Evolutionary conservation across 495 filamentous ascomycete species (phyloP).

Genomic region (Lophiotrema nucula): DNA sequence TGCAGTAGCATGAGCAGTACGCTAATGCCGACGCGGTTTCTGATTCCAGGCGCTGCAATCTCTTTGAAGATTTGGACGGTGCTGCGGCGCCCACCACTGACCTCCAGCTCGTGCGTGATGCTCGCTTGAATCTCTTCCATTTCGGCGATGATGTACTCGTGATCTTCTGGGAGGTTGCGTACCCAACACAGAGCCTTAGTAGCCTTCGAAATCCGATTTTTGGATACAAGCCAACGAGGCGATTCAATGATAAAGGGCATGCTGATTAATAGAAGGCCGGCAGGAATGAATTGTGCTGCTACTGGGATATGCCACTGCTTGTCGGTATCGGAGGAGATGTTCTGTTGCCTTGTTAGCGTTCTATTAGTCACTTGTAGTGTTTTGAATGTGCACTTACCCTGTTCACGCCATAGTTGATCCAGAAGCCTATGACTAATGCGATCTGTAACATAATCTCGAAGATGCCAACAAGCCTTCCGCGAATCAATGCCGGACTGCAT

Average conservation of each 20-base stretch:
- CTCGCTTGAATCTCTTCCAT: constrained; percentile 8
- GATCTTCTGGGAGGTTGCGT: constrained; percentile 53
- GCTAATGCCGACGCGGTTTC: neutral
- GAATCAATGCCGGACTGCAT: constrained; percentile 41
- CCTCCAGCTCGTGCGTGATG: neutral
- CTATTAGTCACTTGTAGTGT: too few relatives aligned
- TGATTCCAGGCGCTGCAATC: neutral
- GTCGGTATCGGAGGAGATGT: constrained; percentile 40
- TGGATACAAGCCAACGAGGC: constrained; percentile 61
- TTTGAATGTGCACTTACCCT: too few relatives aligned
- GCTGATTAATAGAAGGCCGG: constrained; percentile 49
- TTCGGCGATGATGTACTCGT: constrained; percentile 56
- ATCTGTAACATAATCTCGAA: constrained; percentile 72
- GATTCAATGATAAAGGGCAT: constrained; percentile 56
- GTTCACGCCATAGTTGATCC: constrained; percentile 46
- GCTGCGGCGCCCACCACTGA: neutral
- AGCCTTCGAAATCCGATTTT: constrained; percentile 53
- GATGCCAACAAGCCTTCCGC: constrained; percentile 54
- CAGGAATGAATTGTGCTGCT: constrained; percentile 55
- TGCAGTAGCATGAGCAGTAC: constrained; percentile 32
- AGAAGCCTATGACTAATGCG: constrained; percentile 64
- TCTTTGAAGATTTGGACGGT: neutral
- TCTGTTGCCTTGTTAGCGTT: too few relatives aligned
- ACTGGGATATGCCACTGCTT: constrained; percentile 57
- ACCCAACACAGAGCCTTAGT: constrained; percentile 61